Evolutionary conservation across 306 rosid species (phyloP).

Genomic region (Pyrus bretschneideri): DNA sequence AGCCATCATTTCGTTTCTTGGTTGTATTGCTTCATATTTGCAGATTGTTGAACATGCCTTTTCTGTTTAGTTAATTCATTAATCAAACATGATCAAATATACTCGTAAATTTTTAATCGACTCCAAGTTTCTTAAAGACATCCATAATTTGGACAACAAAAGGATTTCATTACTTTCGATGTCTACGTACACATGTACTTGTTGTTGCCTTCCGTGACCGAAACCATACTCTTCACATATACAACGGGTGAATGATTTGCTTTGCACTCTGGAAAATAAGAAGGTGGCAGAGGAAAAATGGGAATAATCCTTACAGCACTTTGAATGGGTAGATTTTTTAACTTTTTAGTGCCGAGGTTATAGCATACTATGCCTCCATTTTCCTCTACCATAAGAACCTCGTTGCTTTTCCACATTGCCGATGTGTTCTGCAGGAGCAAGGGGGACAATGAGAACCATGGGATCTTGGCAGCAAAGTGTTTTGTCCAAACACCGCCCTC

Average conservation of each 20-base stretch:
- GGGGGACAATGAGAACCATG: background rate
- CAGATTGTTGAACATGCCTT: no score
- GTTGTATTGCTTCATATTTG: no score
- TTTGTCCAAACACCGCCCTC: background rate
- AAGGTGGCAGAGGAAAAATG: no score
- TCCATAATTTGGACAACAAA: no score
- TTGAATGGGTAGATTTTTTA: background rate
- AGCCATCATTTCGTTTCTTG: no score
- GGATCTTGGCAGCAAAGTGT: background rate
- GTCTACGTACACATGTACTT: no score
- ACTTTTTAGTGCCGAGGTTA: background rate
- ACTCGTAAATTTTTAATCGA: no score
- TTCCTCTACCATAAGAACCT: background rate
- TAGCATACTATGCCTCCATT: background rate
- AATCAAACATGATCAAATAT: no score
- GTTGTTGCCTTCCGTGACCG: background rate
- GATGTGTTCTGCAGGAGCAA: no score
- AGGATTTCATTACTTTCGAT: no score
- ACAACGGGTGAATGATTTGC: background rate
- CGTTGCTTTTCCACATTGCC: background rate
- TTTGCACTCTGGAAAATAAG: background rate
- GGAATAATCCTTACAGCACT: background rate
- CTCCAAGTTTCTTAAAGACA: no score
- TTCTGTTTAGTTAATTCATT: no score
- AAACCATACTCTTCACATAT: background rate